Evolutionary conservation across 352 stramenopile genomes (phyloP), one percentile per base, ranked within the genome.

Genomic region (Elongisporangium anandrum): DNA sequence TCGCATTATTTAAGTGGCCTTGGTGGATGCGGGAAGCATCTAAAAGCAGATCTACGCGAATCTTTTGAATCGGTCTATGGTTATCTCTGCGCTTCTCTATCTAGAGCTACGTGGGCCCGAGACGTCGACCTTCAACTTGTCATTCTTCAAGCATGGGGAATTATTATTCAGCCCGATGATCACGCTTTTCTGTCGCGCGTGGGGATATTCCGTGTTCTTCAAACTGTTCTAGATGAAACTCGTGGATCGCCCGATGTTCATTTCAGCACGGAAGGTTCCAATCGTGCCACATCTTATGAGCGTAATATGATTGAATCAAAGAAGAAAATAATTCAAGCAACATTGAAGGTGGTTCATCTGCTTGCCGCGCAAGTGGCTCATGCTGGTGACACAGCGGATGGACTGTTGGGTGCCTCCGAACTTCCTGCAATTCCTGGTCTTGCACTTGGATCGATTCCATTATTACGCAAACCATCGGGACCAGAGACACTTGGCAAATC

Each of bases 181-280:
- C 88, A 97, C 62, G 83, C 88, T 2, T 97, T 97, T 56, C 72
- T 97, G 20, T 97, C 88, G 21, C 84, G 88, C 45, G 84, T 96
- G 39, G 85, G 87, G 1, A 88, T 97, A 64, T 97, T 97, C 61
- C 74, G 88, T 38, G 86, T 96, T 34, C 65, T 97, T 16, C 88
- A 97, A 63, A 95, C 85, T n/a, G 88, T 97, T 12, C 57, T 97
- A 15, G 85, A 95, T 56, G 85, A 95, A 67, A 86, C 84, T 4
- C 77, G 88, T 66, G 79, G 78, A 19, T 85, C 75, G 12, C 71
- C 67, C 15, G 79, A 85, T 57, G 53, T 57, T 26, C 58, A 65
- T 8, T 63, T 65, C 29, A 54, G n/a, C n/a, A 52, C 50, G 4
- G 47, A 62, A 49, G 55, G 38, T 17, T 39, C 64, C 19, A 59